Base-by-base conservation (phyloP, 2,329 filamentous ascomycete species). In the Gremmenia infestans region DNA sequence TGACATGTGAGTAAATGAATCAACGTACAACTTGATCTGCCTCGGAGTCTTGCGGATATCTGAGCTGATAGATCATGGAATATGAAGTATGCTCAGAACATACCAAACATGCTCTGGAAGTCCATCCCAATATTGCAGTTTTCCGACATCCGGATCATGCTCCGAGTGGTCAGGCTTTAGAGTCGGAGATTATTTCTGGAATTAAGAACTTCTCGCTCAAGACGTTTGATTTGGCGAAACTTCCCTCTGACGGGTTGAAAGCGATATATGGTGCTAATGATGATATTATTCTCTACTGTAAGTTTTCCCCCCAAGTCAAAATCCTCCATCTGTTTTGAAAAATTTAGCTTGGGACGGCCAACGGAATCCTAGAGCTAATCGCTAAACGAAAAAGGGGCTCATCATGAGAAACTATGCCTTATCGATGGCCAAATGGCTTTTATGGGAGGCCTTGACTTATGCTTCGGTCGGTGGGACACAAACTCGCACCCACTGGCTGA, bases 81-180 rank as follows among this genome's bases (percentile, higher is more conserved):
- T 5, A n/a, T 40, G 17, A 40, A 81, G 79, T 87, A 50, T 85
- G 78, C 11, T 86, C 81, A 0, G 72, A 85, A 65, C 90, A 96
- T 68, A 96, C 91, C 4, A 94, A 93, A 67, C 84, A 90, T 67
- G 78, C 80, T 43, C 76, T 96, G 32, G 90, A 96, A 69, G 78
- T 93, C 37, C 89, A 94, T 67, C 83, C 83, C 8, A 96, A 96
- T 67, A 94, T 96, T 71, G 81, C 83, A 46, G 91, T 97, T 11
- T 95, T 96, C 72, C 81, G 92, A 19, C 91, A 97, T 70, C 93
- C 93, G 2, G 92, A 97, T 66, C 92, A 97, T 74, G 72, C 87
- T 4, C 89, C 90, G 1, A 89, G 88, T 63, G 82, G 83, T 48
- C 81, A 88, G 60, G 86, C 83, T 35, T 67, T 92, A 19, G 77